Evolutionary conservation across 179 eudicot species (phyloP), one percentile per base, ranked within the genome.

Genomic region (Spergularia azorica): DNA sequence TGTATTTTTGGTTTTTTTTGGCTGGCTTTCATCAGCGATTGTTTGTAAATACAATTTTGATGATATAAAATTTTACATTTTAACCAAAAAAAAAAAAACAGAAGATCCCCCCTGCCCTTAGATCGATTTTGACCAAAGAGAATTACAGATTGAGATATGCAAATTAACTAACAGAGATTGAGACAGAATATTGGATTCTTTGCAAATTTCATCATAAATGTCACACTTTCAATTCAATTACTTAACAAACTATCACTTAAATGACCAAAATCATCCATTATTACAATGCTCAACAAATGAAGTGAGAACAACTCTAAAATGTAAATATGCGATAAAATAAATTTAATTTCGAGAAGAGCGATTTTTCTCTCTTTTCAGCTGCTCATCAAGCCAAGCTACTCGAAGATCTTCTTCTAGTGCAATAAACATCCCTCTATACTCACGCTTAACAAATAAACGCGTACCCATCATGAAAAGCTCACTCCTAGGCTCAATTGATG

Each of bases 391-490:
- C 55, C 71, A 75, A 64, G 8, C 1, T 16, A 11, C 8, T 6
- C 64, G 54, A 39, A 65, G 18, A 36, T 2, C 4, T 21, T 75
- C 41, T 2, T 60, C 71, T 20, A 65, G 36, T 6, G 54, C 63
- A 17, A 56, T 48, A 75, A 65, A 75, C 50, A 75, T 75, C 50
- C 55, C 63, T 8, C 64, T 75, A 55, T 52, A 52, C 57, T 64
- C 71, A 38, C 71, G 13, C 20, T 75, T 75, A 2, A 51, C 20
- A 75, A 75, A 65, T 38, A 55, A 65, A 39, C 70, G 39, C 3
- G 39, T 36, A 36, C 39, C 39, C 39, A 36, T 36, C 4, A 36
- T 36, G 39, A 36, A 36, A 36, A 64, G 36, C 9, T 64, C 54
- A 65, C 78, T 75, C 12, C 21, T 70, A 2, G 67, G 9, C 9